A percentile compares a stretch with the other conserved stretches of the same genome.
Conservation (phyloP, 495 filamentous ascomycete species). For the Thozetella sp. region DNA sequence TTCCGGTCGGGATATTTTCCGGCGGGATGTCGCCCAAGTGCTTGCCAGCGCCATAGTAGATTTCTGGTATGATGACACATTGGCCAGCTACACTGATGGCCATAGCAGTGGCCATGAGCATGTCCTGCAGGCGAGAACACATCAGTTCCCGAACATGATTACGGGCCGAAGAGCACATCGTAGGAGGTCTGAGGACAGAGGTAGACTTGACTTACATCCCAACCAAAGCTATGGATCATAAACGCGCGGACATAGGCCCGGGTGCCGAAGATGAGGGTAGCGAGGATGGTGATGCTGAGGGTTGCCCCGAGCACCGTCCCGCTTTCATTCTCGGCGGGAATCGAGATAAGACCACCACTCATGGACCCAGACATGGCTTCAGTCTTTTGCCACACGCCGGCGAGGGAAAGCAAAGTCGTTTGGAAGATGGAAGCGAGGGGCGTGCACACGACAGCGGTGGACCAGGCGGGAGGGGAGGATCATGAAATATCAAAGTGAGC, state of each 20-base stretch:
- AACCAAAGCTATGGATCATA: conserved; percentile 44
- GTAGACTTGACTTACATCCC: conserved; percentile 37
- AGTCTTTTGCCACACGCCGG: too few relatives aligned
- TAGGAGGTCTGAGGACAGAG: conserved; percentile 7
- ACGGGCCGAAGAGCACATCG: not conserved
- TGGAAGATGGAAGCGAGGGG: too few relatives aligned
- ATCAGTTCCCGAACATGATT: not conserved
- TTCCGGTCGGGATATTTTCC: conserved; percentile 17
- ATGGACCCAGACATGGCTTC: conserved; percentile 9
- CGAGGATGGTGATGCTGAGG: conserved; percentile 32
- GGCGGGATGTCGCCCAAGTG: conserved; percentile 31
- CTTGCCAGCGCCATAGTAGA: conserved; percentile 41
- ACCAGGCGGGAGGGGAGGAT: too few relatives aligned
- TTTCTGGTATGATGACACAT: conserved; percentile 31
- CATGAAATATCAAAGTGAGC: too few relatives aligned
- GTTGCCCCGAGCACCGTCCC: conserved; percentile 42
- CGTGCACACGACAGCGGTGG: too few relatives aligned
- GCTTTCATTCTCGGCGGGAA: conserved; percentile 36
- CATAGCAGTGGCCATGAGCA: conserved; percentile 14
- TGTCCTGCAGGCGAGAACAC: conserved; percentile 7
- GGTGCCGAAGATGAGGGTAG: conserved; percentile 15
- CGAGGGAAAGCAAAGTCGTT: too few relatives aligned
- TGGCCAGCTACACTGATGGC: conserved; percentile 19
- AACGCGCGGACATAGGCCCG: conserved; percentile 48
- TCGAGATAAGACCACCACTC: conserved; percentile 4